A percentile compares a stretch with the other conserved stretches of the same genome.
Evolutionary conservation across 306 rosid species (phyloP).

Genomic region (Cucumis cinereus): DNA sequence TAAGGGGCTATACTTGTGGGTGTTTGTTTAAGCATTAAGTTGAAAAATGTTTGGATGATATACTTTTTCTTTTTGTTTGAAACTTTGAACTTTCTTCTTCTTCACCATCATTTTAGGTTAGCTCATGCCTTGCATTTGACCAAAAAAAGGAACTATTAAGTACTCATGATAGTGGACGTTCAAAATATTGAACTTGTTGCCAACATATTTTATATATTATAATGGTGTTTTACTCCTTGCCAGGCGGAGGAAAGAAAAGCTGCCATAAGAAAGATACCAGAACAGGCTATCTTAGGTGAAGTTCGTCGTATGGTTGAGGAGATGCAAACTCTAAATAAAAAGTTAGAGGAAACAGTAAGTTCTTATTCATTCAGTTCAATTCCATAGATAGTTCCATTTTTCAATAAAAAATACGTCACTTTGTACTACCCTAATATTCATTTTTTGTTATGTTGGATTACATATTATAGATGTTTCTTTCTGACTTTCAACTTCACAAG

Average conservation of each 20-base stretch:
- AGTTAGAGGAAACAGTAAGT: constrained; percentile 79
- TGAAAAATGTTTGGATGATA: not conserved
- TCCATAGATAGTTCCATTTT: not conserved
- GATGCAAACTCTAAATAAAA: constrained; percentile 68
- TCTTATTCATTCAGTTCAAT: not conserved
- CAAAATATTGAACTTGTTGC: not conserved
- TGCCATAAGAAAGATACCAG: constrained; percentile 61
- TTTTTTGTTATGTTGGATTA: not conserved
- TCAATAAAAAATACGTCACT: not conserved
- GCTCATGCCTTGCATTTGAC: not conserved
- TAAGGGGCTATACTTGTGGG: not conserved
- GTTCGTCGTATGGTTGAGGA: constrained; percentile 92
- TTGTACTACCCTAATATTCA: not conserved
- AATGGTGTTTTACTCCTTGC: not conserved
- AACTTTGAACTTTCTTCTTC: not conserved
- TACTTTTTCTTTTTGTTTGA: not conserved
- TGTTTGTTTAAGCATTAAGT: not conserved
- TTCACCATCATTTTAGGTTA: not conserved
- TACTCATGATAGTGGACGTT: not conserved
- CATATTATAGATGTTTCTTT: not conserved
- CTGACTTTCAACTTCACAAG: not conserved
- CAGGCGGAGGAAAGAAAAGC: constrained; percentile 71
- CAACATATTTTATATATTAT: not conserved
- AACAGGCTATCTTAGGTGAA: constrained; percentile 63
- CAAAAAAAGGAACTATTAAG: not conserved